Percentiles rank a stretch among this genome's conserved stretches.
Evolutionary conservation across 306 rosid genomes (phyloP).

Genomic region (Vicia faba): DNA sequence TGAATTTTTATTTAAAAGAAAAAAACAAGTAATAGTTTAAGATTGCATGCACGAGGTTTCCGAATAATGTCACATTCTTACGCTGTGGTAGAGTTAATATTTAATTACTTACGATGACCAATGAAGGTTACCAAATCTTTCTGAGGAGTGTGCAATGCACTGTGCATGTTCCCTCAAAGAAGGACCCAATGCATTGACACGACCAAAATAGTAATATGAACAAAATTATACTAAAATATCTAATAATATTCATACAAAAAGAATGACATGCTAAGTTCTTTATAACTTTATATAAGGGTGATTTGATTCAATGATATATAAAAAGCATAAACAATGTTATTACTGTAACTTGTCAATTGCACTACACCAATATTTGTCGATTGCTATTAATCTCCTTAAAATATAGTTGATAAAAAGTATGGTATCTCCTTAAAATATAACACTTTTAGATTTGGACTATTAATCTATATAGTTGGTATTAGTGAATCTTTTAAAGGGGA

Average conservation of each 20-base stretch:
- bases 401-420: slow-evolving; percentile 31
- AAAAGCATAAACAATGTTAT: slow-evolving; percentile 11
- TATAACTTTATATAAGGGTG: neutral
- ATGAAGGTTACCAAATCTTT: slow-evolving; percentile 38
- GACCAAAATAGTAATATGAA: neutral
- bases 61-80: slow-evolving; percentile 64
- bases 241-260: neutral
- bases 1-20: slow-evolving; percentile 13
- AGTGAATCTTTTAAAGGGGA: neutral
- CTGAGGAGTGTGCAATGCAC: slow-evolving; percentile 31
- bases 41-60: slow-evolving; percentile 53
- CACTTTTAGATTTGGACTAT: slow-evolving; percentile 28
- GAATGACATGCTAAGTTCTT: neutral
- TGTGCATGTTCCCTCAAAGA: slow-evolving; percentile 31
- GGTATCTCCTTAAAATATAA: slow-evolving; percentile 38
- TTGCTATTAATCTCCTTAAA: slow-evolving; percentile 41
- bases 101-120: slow-evolving; percentile 39
- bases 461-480: slow-evolving; percentile 16
- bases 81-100: slow-evolving; percentile 22
- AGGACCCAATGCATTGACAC: slow-evolving; percentile 9
- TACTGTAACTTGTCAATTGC: slow-evolving; percentile 36
- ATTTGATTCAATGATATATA: neutral
- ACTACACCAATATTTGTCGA: slow-evolving; percentile 24
- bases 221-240: no score
- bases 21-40: slow-evolving; percentile 21